phyloP scores from a whole-genome alignment of 345 rosid species.

The Cardamine resedifolia region DNA sequence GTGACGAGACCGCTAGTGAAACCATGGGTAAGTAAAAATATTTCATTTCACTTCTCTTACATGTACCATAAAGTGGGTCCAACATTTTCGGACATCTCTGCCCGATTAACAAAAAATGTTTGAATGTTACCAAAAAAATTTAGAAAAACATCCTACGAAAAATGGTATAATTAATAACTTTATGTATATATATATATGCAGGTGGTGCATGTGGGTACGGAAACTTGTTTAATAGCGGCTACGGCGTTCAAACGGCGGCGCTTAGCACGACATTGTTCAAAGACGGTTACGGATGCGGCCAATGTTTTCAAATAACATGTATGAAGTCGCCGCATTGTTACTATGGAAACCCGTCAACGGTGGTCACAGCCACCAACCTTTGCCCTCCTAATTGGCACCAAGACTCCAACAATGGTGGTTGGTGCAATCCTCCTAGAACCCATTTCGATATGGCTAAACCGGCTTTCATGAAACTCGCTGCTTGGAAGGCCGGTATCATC shows the following conservation, averaged over 20 bases:
- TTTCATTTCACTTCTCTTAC: background rate
- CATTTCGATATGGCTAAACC: slow-evolving; percentile 81
- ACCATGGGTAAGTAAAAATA: slow-evolving; percentile 52
- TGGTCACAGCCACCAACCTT: slow-evolving; percentile 70
- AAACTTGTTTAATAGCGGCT: slow-evolving; percentile 63
- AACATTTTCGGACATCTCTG: background rate
- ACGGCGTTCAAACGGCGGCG: slow-evolving; percentile 74
- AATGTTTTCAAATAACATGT: slow-evolving; percentile 74
- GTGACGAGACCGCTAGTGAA: slow-evolving; percentile 61
- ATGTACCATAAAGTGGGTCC: background rate
- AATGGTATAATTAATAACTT: background rate
- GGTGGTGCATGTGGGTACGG: slow-evolving; percentile 98
- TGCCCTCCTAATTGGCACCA: slow-evolving; percentile 69
- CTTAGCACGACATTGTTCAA: slow-evolving; percentile 73
- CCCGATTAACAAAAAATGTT: background rate
- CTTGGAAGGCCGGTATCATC: slow-evolving; percentile 56
- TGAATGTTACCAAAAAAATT: background rate
- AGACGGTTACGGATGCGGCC: slow-evolving; percentile 81
- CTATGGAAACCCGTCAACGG: slow-evolving; percentile 50
- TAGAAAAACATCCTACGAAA: background rate
- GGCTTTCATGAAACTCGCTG: slow-evolving; percentile 52
- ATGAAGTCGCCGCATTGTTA: slow-evolving; percentile 54
- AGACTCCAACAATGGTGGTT: slow-evolving; percentile 60
- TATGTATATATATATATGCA: slow-evolving; percentile 6
- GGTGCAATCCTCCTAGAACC: slow-evolving; percentile 72